Conservation (phyloP, 2,329 filamentous ascomycete genomes). For the Allantophomopsis cytisporea region DNA sequence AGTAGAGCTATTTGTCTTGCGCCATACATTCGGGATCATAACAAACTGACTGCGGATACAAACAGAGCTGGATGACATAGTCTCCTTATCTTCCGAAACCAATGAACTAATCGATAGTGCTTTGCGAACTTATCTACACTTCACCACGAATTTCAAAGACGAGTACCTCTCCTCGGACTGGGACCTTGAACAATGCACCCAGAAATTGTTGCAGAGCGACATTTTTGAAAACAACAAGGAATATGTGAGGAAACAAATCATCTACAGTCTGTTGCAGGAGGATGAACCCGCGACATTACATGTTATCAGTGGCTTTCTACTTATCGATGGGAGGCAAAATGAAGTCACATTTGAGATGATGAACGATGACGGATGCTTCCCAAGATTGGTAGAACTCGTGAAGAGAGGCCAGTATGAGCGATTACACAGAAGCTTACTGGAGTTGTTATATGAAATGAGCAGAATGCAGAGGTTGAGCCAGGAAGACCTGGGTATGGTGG, state of each 20-base stretch:
- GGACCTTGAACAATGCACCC: constrained; percentile 68
- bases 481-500: constrained; percentile 63
- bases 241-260: constrained; percentile 85
- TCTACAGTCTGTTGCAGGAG: constrained; percentile 83
- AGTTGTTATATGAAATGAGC: constrained; percentile 93
- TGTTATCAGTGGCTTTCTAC: constrained; percentile 68
- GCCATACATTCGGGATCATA: background rate
- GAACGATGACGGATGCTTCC: constrained; percentile 75
- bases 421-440: constrained; percentile 69
- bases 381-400: constrained; percentile 71
- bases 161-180: constrained; percentile 64
- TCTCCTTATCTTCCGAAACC: constrained; percentile 39
- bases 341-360: constrained; percentile 75
- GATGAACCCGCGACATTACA: constrained; percentile 73
- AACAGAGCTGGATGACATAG: constrained; percentile 53
- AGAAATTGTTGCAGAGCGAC: constrained; percentile 60
- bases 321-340: constrained; percentile 72
- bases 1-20: constrained; percentile 17
- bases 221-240: constrained; percentile 65
- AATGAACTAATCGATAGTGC: constrained; percentile 70
- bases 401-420: constrained; percentile 45
- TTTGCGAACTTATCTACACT: constrained; percentile 69
- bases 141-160: constrained; percentile 65
- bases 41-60: constrained; percentile 1
- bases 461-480: constrained; percentile 70